Conservation (phyloP, 805 yeast genomes). For the Saccharomycopsis babjevae region DNA sequence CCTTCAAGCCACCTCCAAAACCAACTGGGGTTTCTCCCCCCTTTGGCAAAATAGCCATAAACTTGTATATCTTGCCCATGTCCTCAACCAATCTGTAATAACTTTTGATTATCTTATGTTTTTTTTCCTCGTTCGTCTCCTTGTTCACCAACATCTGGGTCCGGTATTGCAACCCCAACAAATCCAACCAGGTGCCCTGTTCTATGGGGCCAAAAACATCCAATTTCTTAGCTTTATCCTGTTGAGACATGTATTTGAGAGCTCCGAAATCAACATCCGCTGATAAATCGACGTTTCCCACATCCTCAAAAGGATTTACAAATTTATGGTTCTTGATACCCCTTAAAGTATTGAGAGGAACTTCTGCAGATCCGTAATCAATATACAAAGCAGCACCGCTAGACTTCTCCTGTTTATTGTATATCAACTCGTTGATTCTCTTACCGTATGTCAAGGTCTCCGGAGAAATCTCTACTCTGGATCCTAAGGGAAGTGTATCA, state of each 20-base stretch:
- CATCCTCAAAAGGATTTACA: constrained; percentile 63
- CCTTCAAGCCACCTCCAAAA: constrained; percentile 31
- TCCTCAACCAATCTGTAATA: constrained; percentile 56
- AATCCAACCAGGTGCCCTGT: constrained; percentile 74
- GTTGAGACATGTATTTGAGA: constrained; percentile 30
- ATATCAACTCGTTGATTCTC: constrained; percentile 38
- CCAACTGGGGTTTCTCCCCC: constrained; percentile 39
- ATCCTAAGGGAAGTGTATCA: constrained; percentile 39
- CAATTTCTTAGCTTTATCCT: constrained; percentile 21
- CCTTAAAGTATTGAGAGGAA: constrained; percentile 65
- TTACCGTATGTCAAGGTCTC: constrained; percentile 53
- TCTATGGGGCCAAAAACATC: constrained; percentile 47
- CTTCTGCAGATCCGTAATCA: constrained; percentile 62
- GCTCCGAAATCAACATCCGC: constrained; percentile 76
- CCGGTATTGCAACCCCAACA: constrained; percentile 65
- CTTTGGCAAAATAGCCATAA: constrained; percentile 49
- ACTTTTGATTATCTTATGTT: constrained; percentile 43
- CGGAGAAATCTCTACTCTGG: constrained; percentile 65
- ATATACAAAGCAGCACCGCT: constrained; percentile 60
- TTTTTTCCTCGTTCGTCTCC: constrained; percentile 32
- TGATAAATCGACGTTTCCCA: constrained; percentile 75
- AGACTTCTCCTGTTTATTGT: constrained; percentile 25
- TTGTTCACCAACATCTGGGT: constrained; percentile 45
- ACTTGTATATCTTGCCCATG: constrained; percentile 75
- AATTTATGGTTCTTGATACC: constrained; percentile 66